Base-by-base conservation (phyloP, 2,329 filamentous ascomycete species). In the Alternaria postmessia region DNA sequence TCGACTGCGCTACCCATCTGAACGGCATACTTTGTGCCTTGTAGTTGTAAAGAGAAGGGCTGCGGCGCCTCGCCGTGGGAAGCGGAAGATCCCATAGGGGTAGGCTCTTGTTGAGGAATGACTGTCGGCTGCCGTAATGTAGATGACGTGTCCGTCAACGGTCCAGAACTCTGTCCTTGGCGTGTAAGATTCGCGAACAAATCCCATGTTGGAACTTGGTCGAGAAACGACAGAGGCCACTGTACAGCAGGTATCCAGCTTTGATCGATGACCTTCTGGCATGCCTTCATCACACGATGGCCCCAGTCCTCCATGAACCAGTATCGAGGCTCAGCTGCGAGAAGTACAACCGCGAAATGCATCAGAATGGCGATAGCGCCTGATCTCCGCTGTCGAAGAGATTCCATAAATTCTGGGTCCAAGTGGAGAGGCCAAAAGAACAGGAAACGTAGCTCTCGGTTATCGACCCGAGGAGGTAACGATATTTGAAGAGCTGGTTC, bases 291-390 rank as follows among this genome's bases (percentile, higher is more conserved):
- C 5, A 76, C 54, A 20, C 70, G 63, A 38, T 72, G 59, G 18
- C 69, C 75, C 75, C 78, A 77, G 1, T 74, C 75, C 3, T 73
- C 57, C 58, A 79, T 69, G 81, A 79, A 80, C 80, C 71, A 82
- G 70, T 75, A 79, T 12, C 64, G 58, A 67, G 67, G 59, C 55
- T 79, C 78, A 6, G 78, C 66, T 6, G 66, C 67, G 22, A 72
- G 69, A 3, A 81, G 62, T 7, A 79, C 62, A 12, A 78, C 69
- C 14, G 75, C 72, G 57, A 79, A 82, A 53, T 79, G 71, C 44
- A 79, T 76, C 14, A 82, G 56, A 22, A 82, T 59, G 3, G 77
- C 71, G 20, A 82, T 62, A 2, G 78, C 76, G 1, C 71, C 73
- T 7, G 78, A 69, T 16, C 77, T 68, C 22, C 67, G 65, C 38